Base-by-base conservation (phyloP, 805 yeast species). In the Metschnikowia santaceciliae region DNA sequence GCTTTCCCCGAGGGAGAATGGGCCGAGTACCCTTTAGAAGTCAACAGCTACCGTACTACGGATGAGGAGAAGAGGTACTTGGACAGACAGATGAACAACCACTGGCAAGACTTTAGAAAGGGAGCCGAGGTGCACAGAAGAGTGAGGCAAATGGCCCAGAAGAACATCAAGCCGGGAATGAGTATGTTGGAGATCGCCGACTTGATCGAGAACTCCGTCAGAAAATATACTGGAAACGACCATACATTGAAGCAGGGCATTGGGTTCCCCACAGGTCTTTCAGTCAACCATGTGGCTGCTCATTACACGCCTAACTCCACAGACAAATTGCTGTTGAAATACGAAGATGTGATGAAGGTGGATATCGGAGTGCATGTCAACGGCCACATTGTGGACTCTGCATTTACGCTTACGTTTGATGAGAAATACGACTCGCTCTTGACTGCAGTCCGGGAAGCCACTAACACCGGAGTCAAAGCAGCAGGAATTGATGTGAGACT, bases 231-330 rank as follows among this genome's bases (percentile, higher is more conserved):
- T 14, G 86, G 79, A 40, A 86, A 85, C 46, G 86, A 83, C 60
- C 77, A 82, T 40, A 77, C 80, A 32, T 76, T 79, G 54, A 68
- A 66, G 48, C 94, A 90, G 15, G 99, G 99, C 37, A 82, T 91
- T 61, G 99, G 98, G 5, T 94, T 94, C 78, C 99, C 99, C 46
- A 90, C 97, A n/a, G 99, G 99, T 52, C 79, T 94, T 37, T 89
- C 96, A 1, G 69, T 92, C 56, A 94, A 94, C 70, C 88, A 90
- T 64, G 85, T 90, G 64, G 99, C 99, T 23, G 99, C 99, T 0
- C 99, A 94, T 67, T 94, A 90, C 70, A 92, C 98, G 0, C 99
- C 99, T 13, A 94, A 94, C 71, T 86, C 92, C 4, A 96, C 96
- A 11, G 99, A 94, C 67, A 89, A 83, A 61, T 79, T 88, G 6